Evolutionary conservation across 202 grass and related monocot species (phyloP), one percentile per base, ranked within the genome.

Genomic region (Carex sylvatica): DNA sequence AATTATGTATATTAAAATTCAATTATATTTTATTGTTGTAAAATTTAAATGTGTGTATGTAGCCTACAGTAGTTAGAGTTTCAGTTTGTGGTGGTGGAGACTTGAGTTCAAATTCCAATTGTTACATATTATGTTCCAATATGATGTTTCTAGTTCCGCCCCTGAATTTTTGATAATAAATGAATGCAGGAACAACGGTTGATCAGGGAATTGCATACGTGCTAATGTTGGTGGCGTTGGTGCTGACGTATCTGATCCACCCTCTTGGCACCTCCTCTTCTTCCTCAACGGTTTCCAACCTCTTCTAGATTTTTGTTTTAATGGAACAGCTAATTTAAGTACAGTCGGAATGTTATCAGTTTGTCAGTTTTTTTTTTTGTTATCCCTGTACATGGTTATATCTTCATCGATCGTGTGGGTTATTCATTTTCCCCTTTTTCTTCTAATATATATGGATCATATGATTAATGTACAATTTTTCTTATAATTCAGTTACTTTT

Each of bases 221-320:
- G 19, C 79, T 90, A 69, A 70, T 84, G 75, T 16, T 75, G 22
- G 77, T 80, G 69, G 55, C 55, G 0, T 26, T 82, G 19, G 62
- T 36, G 22, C 31, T 49, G 61, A 86, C 84, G 13, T 86, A 86
- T 35, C 84, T 86, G 12, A 86, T 85, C 74, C 84, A 85, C 61
- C 84, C 74, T n/a, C 64, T 79, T 28, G 74, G 76, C 46, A 74
- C 62, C 20, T 86, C 84, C 75, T 80, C 84, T 70, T 80, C 63
- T 42, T 81, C 78, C 15, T 81, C 78, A 40, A 14, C 38, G 2
- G 59, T 16, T 46, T 81, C 80, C 51, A 58, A 56, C 52, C 54
- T 61, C 36, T 82, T 82, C 64, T 82, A 52, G 62, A 33, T 49
- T 82, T 13, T 54, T 53, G 14, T 69, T 49, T 61, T 26, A 68